Base-by-base conservation (phyloP, 2,329 filamentous ascomycete genomes). In the Zymoseptoria ardabiliae region DNA sequence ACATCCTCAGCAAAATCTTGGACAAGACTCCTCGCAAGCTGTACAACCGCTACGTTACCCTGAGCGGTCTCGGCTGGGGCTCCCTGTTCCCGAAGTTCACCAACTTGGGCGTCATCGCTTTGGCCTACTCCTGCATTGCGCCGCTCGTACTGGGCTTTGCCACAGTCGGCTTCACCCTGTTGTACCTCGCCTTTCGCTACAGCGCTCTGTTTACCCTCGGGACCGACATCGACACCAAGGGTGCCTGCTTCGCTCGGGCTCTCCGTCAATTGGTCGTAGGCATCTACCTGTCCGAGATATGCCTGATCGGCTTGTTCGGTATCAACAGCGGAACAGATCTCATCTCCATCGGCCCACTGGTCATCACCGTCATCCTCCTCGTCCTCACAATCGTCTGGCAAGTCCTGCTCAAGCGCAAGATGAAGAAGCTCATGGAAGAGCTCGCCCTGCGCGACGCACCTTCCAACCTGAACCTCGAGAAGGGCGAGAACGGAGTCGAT, bases 171-270 rank as follows among this genome's bases (percentile, higher is more conserved):
- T 72, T 79, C 58, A 63, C 60, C 19, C 71, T 79, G n/a, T 68
- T 79, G 41, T 79, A 78, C 66, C 59, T 78, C 30, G 77, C 74
- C 11, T 79, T 75, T 70, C 72, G 76, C 21, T 79, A 79, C 72
- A 79, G 78, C 64, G 73, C 78, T 54, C 72, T 79, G n/a, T 79
- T 77, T 67, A 75, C 76, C 3, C 75, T 77, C 58, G 74, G 75
- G 54, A 75, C 74, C 49, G 64, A 72, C 48, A 70, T 78, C 22
- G 76, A 78, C 56, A 79, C 77, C 45, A 72, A 74, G 57, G 77
- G 77, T 8, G 68, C 68, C 3, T 72, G 73, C 1, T 79, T 79
- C 61, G 70, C 72, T 41, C 73, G 74, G 25, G 77, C 77, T 0
- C 59, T 79, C 21, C 71, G 75, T 54, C 77, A 79, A 54, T 69